A percentile compares a stretch with the other conserved stretches of the same genome.
Evolutionary conservation across 768 basidiomycete species (phyloP).

Genomic region (Dioszegia hungarica): DNA sequence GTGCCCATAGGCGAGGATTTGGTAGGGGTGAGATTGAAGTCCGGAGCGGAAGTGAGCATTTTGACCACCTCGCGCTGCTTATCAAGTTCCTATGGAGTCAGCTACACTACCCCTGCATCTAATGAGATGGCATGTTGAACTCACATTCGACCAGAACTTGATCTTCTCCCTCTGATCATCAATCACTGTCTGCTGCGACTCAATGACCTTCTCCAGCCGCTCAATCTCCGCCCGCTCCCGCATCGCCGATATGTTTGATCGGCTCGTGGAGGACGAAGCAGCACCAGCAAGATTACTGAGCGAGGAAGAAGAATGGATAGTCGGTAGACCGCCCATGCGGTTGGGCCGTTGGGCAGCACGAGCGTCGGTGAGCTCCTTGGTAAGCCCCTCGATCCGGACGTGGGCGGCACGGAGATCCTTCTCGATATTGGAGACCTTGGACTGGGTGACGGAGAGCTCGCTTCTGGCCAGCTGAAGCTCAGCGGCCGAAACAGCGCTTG

Average conservation of each 20-base stretch:
- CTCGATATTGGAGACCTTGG: not conserved
- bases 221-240: constrained; percentile 35
- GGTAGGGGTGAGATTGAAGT: not conserved
- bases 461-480: not conserved
- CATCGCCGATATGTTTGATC: not conserved
- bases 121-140: not conserved
- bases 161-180: constrained; percentile 44
- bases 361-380: constrained; percentile 2
- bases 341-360: not conserved
- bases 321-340: not conserved
- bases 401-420: not conserved
- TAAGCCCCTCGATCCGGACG: not conserved
- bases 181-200: constrained; percentile 38
- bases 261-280: not conserved
- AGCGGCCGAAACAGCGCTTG: not conserved
- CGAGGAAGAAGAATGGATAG: not conserved
- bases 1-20: not conserved
- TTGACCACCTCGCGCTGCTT: constrained; percentile 39
- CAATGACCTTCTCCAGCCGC: constrained; percentile 41
- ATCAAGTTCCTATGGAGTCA: constrained; percentile 27
- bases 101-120: not conserved
- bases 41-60: constrained; percentile 21
- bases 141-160: constrained; percentile 39
- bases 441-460: not conserved
- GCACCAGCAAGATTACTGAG: constrained; percentile 1